A percentile compares a stretch with the other conserved stretches of the same genome.
Conservation (phyloP, 805 yeast genomes). For the Candida dajiaensis region DNA sequence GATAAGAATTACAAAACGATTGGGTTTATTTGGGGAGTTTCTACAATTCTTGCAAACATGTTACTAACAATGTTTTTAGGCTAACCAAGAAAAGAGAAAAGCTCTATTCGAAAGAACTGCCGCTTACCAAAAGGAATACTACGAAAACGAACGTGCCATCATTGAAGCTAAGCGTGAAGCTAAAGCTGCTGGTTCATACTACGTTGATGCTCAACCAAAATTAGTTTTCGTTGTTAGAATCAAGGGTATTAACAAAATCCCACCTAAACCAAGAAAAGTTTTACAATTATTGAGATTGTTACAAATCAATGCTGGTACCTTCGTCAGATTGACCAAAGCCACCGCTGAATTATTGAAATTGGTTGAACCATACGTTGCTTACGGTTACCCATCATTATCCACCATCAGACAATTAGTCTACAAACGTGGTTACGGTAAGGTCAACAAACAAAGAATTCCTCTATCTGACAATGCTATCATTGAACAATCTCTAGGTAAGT, state of each 20-base stretch:
- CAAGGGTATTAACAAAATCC: constrained; percentile 98
- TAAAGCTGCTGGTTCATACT: constrained; percentile 89
- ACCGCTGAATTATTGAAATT: constrained; percentile 86
- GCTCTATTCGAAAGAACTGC: constrained; percentile 90
- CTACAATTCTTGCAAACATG: background rate
- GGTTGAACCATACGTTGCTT: constrained; percentile 95
- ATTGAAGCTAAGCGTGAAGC: constrained; percentile 88
- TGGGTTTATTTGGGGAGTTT: background rate
- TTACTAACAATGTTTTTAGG: constrained; percentile 26
- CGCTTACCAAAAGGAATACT: constrained; percentile 94
- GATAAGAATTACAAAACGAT: constrained; percentile 17
- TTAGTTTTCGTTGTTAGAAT: constrained; percentile 95
- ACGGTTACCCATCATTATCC: constrained; percentile 94
- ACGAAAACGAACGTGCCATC: constrained; percentile 84
- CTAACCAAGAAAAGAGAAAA: constrained; percentile 52
- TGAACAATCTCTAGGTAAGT: constrained; percentile 85
- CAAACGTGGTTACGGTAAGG: constrained; percentile 98
- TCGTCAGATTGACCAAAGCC: constrained; percentile 94
- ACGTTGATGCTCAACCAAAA: constrained; percentile 91
- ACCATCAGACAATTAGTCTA: constrained; percentile 88
- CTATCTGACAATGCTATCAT: constrained; percentile 82
- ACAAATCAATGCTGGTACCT: constrained; percentile 93
- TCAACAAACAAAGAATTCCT: constrained; percentile 92
- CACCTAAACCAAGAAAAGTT: constrained; percentile 99
- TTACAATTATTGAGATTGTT: constrained; percentile 87